These are phyloP conservation scores for Arabis alpina DNA, from an alignment of 345 rosid species.

Conservation along the genomic window DNA sequence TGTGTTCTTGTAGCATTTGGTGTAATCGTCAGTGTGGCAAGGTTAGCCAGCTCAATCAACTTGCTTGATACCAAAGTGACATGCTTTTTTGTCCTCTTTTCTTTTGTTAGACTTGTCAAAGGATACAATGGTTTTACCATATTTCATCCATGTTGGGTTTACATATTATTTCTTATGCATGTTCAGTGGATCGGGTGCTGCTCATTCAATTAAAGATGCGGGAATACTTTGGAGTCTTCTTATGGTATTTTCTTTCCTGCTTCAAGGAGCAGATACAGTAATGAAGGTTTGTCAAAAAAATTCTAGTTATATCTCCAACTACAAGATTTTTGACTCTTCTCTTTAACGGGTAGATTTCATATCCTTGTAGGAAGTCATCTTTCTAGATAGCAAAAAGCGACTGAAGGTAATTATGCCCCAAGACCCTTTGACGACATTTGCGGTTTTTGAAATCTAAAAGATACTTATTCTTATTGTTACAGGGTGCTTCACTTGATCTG, in stretches of 20 bases:
- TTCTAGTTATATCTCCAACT: conserved; percentile 11
- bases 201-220: conserved; percentile 74
- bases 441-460: conserved; percentile 17
- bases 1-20: conserved; percentile 84
- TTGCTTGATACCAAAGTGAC: conserved; percentile 2
- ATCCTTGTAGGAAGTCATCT: conserved; percentile 77
- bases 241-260: conserved; percentile 82
- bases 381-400: conserved; percentile 57
- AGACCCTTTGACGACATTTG: conserved; percentile 3
- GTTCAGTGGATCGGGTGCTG: conserved; percentile 76
- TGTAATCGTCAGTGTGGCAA: conserved; percentile 86
- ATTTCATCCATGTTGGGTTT: conserved; percentile 32
- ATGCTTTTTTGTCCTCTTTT: conserved; percentile 24
- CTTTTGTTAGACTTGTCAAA: background rate
- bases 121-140: background rate
- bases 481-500: conserved; percentile 89
- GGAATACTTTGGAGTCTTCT: conserved; percentile 90
- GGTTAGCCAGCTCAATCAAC: conserved; percentile 48
- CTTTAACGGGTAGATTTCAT: conserved; percentile 24
- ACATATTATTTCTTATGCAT: conserved; percentile 37
- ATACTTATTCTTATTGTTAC: conserved; percentile 33
- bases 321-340: conserved; percentile 23
- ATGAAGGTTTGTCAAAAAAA: conserved; percentile 73
- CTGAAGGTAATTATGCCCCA: conserved; percentile 57
- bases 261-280: conserved; percentile 92